Conservation (phyloP, 768 basidiomycete species). For the Calocybe gangraenosa region DNA sequence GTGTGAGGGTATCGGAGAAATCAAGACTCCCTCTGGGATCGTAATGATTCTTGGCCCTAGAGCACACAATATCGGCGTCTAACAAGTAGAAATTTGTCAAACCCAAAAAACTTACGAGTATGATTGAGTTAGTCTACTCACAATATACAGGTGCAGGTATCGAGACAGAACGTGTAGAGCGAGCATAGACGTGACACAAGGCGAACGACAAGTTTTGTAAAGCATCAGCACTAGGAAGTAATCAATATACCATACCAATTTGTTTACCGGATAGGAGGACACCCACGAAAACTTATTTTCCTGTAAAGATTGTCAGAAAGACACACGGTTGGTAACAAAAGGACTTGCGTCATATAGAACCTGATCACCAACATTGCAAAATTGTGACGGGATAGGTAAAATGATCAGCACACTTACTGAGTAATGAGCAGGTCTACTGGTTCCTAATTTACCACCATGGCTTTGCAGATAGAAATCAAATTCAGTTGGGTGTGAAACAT, state of each 20-base stretch:
- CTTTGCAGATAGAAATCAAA: constrained; percentile 79
- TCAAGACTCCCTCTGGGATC: constrained; percentile 56
- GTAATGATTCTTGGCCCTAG: constrained; percentile 79
- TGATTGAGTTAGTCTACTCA: constrained; percentile 29
- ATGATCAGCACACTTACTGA: constrained; percentile 25
- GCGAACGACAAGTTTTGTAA: constrained; percentile 68
- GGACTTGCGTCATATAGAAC: constrained; percentile 38
- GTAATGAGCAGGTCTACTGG: constrained; percentile 52
- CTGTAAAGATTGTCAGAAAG: constrained; percentile 17
- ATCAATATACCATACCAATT: neutral
- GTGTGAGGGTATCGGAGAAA: constrained; percentile 57
- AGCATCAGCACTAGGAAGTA: constrained; percentile 42
- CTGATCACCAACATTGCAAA: constrained; percentile 16
- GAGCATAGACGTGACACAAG: constrained; percentile 51
- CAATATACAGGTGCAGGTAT: constrained; percentile 84
- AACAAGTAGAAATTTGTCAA: neutral
- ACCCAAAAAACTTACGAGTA: too few species aligned
- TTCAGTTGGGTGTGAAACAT: constrained; percentile 67
- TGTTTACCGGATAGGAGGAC: neutral
- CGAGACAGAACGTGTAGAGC: constrained; percentile 76
- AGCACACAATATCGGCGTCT: constrained; percentile 43
- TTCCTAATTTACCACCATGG: constrained; percentile 76
- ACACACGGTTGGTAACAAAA: neutral
- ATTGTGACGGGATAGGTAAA: neutral
- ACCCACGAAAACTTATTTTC: constrained; percentile 60